Evolutionary conservation across 352 stramenopile species (phyloP), one percentile per base, ranked within the genome.

Genomic region (Phytophthora sojae): DNA sequence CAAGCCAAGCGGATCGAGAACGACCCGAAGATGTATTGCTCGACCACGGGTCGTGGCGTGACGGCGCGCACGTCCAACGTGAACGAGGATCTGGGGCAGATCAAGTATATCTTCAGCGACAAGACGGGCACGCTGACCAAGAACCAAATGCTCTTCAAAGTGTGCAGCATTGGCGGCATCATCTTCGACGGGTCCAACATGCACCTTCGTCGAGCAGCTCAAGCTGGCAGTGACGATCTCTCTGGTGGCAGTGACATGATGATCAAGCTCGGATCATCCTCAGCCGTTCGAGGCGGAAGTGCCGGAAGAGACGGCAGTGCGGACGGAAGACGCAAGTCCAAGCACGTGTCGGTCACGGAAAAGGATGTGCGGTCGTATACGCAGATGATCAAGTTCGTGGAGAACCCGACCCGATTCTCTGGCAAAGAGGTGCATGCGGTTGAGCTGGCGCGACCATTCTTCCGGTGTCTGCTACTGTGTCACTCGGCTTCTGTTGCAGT

Each of bases 91-190:
- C 78, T 99, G 2, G 98, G 97, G 0, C 94, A 99, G 82, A 98
- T 99, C 69, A 95, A 99, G 66, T 99, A 99, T 78, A 96, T 99
- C 12, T 99, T 99, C 78, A 99, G 88, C 17, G 98, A 99, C 75
- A 99, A 99, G 76, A 99, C 98, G 1, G 98, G 98, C 7, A 99
- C 98, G 4, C 77, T 99, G 17, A 99, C 98, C 2, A 97, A 97
- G 58, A 99, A 99, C 71, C 91, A 99, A 59, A 99, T 99, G 98
- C 81, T 99, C 21, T 98, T 99, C 71, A 96, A 97, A 65, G 83
- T 95, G 9, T 98, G 95, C 67, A 94, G 87, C 37, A 96, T 99
- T 29, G 90, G 86, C 21, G 95, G 95, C 12, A 85, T 95, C 29
- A 93, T 97, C 50, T 99, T 97, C 56, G 95, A 96, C 39, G 85